Evolutionary conservation across 2,329 filamentous ascomycete genomes (phyloP).

Genomic region (Phyllosticta ampelicida): DNA sequence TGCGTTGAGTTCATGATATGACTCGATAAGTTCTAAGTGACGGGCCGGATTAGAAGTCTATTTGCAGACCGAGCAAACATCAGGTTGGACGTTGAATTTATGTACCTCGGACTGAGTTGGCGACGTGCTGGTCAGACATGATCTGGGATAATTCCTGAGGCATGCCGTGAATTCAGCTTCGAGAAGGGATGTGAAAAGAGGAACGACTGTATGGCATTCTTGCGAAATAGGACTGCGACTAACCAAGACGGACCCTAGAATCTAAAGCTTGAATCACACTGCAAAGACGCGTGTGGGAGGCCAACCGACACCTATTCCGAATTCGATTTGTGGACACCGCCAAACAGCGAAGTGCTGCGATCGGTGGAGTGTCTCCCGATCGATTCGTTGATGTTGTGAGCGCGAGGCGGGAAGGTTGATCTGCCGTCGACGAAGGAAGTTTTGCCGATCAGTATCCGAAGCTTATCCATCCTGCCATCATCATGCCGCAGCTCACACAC

Average conservation of each 20-base stretch:
- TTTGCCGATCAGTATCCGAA: neutral
- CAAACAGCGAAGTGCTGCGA: no score
- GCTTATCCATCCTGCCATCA: neutral
- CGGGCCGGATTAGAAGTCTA: neutral
- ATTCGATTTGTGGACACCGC: no score
- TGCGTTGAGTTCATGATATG: conserved; percentile 65
- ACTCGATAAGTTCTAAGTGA: conserved; percentile 45
- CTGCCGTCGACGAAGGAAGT: neutral
- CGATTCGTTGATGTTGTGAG: neutral
- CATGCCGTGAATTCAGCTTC: neutral
- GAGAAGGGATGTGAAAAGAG: neutral
- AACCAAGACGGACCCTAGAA: neutral
- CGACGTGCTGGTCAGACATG: neutral
- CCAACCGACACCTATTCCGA: no score
- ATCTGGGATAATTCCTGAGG: neutral
- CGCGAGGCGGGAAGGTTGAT: neutral
- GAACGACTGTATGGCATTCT: neutral
- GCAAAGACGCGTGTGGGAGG: no score
- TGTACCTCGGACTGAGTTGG: conserved; percentile 28
- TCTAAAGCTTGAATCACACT: no score
- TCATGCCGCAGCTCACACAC: neutral
- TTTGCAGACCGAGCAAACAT: conserved; percentile 5
- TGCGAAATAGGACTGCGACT: neutral
- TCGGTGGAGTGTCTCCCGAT: no score
- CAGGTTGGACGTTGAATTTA: neutral